Conservation (phyloP, 192 early-diverging fungal genomes). For the Backusella morwellensis region DNA sequence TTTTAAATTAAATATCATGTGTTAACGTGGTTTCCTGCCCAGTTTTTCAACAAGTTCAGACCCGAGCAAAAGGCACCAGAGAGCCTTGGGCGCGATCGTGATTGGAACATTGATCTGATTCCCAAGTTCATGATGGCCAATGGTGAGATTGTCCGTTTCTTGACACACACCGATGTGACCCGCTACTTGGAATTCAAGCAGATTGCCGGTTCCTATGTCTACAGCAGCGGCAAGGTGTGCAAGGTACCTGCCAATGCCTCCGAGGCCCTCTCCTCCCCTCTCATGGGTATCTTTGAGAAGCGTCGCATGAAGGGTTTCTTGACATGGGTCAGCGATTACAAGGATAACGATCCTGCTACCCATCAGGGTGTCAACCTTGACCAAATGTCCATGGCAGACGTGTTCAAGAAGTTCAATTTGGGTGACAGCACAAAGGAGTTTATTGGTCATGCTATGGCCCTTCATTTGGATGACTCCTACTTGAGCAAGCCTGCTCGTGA, state of each 20-base stretch:
- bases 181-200: slow-evolving; percentile 98
- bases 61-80: slow-evolving; percentile 45
- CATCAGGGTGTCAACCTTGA: slow-evolving; percentile 81
- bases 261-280: slow-evolving; percentile 81
- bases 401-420: slow-evolving; percentile 90
- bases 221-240: slow-evolving; percentile 84
- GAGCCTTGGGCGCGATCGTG: slow-evolving; percentile 68
- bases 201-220: slow-evolving; percentile 94
- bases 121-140: slow-evolving; percentile 99
- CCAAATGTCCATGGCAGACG: slow-evolving; percentile 72
- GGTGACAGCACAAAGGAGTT: slow-evolving; percentile 96
- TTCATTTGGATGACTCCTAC: slow-evolving; percentile 90
- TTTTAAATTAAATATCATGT: not conserved
- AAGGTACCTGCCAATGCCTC: slow-evolving; percentile 90
- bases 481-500: slow-evolving; percentile 69
- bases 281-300: slow-evolving; percentile 97
- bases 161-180: slow-evolving; percentile 96
- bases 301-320: slow-evolving; percentile 90
- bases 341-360: slow-evolving; percentile 74
- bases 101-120: slow-evolving; percentile 97
- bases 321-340: slow-evolving; percentile 90
- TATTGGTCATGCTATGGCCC: slow-evolving; percentile 92
- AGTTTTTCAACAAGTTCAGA: slow-evolving; percentile 78
- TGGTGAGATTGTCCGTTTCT: slow-evolving; percentile 95
- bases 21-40: no score